These are phyloP conservation scores for Microcos paniculata DNA, from an alignment of 345 rosid species.

Conservation along the genomic window DNA sequence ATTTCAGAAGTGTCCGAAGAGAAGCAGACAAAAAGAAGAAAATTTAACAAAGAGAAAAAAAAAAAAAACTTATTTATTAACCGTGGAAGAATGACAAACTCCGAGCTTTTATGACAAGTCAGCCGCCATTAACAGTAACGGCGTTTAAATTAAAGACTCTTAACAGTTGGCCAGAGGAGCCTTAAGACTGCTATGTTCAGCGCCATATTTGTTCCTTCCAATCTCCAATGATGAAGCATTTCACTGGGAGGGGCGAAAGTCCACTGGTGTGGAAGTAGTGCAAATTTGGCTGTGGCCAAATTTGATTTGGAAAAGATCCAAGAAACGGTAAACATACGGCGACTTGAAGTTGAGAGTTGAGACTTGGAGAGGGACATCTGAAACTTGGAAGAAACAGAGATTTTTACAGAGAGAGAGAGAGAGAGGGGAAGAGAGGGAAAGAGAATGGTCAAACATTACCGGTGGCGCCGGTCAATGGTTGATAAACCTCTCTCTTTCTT, in stretches of 20 bases:
- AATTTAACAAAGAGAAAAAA: too few species aligned
- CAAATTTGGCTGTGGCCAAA: background rate
- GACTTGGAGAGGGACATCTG: conserved; percentile 29
- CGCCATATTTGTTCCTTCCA: conserved; percentile 2
- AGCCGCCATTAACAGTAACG: conserved; percentile 66
- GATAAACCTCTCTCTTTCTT: conserved; percentile 39
- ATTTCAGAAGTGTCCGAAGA: conserved; percentile 10
- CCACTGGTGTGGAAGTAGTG: conserved; percentile 3
- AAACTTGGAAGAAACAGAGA: conserved; percentile 28
- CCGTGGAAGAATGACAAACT: conserved; percentile 14
- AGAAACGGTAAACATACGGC: background rate
- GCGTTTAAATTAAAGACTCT: conserved; percentile 34
- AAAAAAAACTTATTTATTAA: background rate
- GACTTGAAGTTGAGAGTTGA: background rate
- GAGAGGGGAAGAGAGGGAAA: background rate
- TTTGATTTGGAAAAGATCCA: background rate
- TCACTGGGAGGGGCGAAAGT: background rate
- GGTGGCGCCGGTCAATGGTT: conserved; percentile 60
- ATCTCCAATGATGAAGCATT: background rate
- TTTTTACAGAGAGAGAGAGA: conserved; percentile 27
- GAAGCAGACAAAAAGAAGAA: conserved; percentile 19
- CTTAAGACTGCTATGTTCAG: background rate
- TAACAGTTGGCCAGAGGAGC: background rate
- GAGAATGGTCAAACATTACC: conserved; percentile 47
- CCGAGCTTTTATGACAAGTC: conserved; percentile 19